Evolutionary conservation across 805 yeast genomes (phyloP).

Genomic region (Candida vaughaniae): DNA sequence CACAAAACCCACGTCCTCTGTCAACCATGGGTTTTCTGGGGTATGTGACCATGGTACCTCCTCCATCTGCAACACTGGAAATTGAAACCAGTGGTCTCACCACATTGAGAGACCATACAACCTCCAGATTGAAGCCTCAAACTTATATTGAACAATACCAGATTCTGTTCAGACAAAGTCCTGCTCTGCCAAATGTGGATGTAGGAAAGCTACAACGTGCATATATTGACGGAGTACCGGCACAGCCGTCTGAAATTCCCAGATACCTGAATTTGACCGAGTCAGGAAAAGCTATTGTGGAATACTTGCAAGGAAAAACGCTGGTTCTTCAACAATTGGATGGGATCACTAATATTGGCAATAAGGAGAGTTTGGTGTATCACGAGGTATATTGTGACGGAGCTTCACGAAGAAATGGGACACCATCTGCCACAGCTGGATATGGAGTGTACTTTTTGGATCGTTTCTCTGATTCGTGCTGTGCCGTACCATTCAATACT

Average conservation of each 20-base stretch:
- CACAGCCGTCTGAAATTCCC: too few species aligned
- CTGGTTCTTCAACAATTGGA: too few species aligned
- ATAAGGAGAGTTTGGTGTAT: not conserved
- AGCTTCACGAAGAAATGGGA: constrained; percentile 64
- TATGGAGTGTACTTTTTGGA: constrained; percentile 61
- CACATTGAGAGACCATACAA: too few species aligned
- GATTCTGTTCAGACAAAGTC: too few species aligned
- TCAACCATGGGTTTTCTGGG: not conserved
- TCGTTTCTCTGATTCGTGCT: not conserved
- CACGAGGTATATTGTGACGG: constrained; percentile 71
- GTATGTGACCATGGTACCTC: not conserved
- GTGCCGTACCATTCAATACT: not conserved
- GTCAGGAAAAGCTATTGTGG: not conserved
- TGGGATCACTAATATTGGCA: too few species aligned
- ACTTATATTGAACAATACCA: too few species aligned
- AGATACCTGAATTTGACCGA: not conserved
- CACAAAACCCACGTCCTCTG: not conserved
- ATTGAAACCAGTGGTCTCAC: not conserved
- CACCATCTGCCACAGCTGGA: constrained; percentile 41
- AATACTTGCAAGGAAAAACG: too few species aligned
- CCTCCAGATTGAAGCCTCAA: too few species aligned
- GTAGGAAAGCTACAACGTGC: too few species aligned
- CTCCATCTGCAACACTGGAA: not conserved
- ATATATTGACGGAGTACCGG: too few species aligned
- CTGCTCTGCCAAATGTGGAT: too few species aligned